Conservation (phyloP, 2,329 filamentous ascomycete species). For the Geosmithia morbida region DNA sequence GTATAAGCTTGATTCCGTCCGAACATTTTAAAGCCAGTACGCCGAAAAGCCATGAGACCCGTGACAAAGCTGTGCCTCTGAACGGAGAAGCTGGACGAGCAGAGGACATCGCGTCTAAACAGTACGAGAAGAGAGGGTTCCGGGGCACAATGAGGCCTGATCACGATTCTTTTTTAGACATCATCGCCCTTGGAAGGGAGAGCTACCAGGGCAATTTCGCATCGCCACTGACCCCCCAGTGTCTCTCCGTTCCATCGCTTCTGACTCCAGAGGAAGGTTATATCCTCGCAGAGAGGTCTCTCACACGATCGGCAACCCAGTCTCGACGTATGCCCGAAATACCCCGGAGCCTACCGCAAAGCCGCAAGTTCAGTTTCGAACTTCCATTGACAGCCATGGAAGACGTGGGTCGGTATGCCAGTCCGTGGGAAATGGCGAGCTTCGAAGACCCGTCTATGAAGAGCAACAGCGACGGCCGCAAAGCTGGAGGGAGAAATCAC, state of each 20-base stretch:
- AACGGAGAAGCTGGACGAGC: no score
- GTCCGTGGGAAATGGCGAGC: not conserved
- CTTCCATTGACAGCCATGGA: not conserved
- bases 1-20: conserved; percentile 10
- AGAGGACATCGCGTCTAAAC: no score
- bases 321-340: not conserved
- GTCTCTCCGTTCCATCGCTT: not conserved
- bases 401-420: not conserved
- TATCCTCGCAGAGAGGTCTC: not conserved
- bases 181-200: not conserved
- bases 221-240: not conserved
- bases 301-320: not conserved
- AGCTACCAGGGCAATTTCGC: not conserved
- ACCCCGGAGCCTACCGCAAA: not conserved
- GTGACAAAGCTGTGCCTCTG: no score
- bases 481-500: not conserved
- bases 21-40: not conserved
- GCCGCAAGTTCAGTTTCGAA: not conserved
- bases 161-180: conserved; percentile 8
- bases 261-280: not conserved
- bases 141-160: not conserved
- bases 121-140: no score
- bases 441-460: not conserved
- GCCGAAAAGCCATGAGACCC: not conserved
- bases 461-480: not conserved